These are phyloP conservation scores for Zea luxurians DNA, from an alignment of 176 grass and related monocot species.

Conservation along the genomic window DNA sequence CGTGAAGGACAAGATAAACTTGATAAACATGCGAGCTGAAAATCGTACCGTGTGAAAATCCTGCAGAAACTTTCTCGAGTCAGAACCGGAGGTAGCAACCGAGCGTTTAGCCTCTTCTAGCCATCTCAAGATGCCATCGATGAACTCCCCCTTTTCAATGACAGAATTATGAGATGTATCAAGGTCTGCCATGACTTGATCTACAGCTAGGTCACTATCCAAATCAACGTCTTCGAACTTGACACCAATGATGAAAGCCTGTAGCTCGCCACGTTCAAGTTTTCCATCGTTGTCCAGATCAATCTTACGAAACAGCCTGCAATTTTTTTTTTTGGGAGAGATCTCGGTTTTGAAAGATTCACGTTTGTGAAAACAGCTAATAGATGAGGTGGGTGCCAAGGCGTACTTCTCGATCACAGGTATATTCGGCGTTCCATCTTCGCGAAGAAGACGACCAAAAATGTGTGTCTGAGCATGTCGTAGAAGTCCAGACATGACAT, in stretches of 20 bases:
- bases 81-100: constrained; percentile 22
- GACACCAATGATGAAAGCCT: constrained; percentile 68
- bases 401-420: constrained; percentile 63
- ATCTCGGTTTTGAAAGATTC: constrained; percentile 14
- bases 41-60: constrained; percentile 58
- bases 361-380: constrained; percentile 3
- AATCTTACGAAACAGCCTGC: constrained; percentile 73
- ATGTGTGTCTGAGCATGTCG: constrained; percentile 62
- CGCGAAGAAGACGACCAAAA: constrained; percentile 62
- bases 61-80: constrained; percentile 56
- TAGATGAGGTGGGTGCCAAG: constrained; percentile 1
- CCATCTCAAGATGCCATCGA: constrained; percentile 61
- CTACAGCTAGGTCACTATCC: constrained; percentile 46
- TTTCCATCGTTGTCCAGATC: constrained; percentile 64
- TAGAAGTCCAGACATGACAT: constrained; percentile 84
- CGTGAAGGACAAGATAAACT: neutral
- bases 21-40: neutral
- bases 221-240: constrained; percentile 65
- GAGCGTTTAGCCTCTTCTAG: constrained; percentile 50
- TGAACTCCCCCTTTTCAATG: constrained; percentile 64
- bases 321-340: constrained; percentile 14
- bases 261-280: constrained; percentile 62
- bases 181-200: constrained; percentile 71
- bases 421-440: constrained; percentile 64
- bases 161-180: constrained; percentile 52